phyloP scores from a whole-genome alignment of 495 filamentous ascomycete species.

The Evansstolkia leycettana region DNA sequence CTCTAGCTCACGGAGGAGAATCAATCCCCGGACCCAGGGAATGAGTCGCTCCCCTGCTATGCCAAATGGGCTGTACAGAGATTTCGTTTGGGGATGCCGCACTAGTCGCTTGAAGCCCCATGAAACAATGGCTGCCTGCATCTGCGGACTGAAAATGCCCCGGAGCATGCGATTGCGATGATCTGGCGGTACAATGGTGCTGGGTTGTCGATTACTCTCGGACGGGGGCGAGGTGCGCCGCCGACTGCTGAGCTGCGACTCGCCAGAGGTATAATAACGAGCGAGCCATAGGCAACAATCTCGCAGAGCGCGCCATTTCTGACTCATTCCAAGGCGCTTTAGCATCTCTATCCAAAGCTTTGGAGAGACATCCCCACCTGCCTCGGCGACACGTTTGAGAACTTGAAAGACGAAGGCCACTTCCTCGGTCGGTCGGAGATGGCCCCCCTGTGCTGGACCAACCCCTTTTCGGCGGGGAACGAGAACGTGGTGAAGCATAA shows the following conservation, averaged over 20 bases:
- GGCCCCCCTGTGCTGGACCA: conserved; percentile 9
- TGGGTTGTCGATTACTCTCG: neutral
- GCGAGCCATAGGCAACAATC: conserved; percentile 32
- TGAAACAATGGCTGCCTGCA: conserved; percentile 42
- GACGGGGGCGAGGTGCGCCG: no score
- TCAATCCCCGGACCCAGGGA: conserved; percentile 37
- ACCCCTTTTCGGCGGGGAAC: conserved; percentile 18
- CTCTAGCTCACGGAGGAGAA: conserved; percentile 36
- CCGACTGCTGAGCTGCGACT: neutral
- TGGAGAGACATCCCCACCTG: conserved; percentile 16
- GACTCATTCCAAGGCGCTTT: conserved; percentile 27
- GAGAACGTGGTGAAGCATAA: conserved; percentile 22
- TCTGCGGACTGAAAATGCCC: conserved; percentile 29
- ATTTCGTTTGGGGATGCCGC: conserved; percentile 4
- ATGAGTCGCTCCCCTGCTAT: conserved; percentile 10
- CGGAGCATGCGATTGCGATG: conserved; percentile 14
- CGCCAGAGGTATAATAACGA: conserved; percentile 18
- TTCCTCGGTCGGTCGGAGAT: conserved; percentile 12
- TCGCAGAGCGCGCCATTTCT: conserved; percentile 23
- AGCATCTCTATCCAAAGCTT: conserved; percentile 30
- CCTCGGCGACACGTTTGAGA: conserved; percentile 21
- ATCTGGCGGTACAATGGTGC: neutral
- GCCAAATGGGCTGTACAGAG: conserved; percentile 4
- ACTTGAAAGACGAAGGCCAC: conserved; percentile 23
- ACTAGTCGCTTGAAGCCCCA: conserved; percentile 43